A percentile compares a stretch with the other conserved stretches of the same genome.
phyloP scores from a whole-genome alignment of 257 asterid genomes.

The Asclepias syriaca region DNA sequence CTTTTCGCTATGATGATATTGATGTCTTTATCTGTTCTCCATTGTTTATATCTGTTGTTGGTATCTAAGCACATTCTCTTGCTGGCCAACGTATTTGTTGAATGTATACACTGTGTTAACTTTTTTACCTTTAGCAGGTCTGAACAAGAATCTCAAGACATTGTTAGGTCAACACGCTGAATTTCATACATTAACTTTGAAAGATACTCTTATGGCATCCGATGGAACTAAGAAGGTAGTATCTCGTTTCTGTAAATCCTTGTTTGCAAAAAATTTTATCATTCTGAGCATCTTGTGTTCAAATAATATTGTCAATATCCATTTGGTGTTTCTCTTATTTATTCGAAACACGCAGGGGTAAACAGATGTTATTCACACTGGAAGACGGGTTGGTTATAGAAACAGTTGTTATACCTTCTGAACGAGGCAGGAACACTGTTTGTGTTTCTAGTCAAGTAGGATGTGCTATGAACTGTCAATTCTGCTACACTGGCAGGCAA shows the following conservation, averaged over 20 bases:
- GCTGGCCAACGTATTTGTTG: background rate
- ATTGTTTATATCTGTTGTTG: background rate
- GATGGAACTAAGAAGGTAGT: conserved; percentile 97
- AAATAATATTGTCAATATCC: conserved; percentile 5
- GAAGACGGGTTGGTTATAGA: conserved; percentile 83
- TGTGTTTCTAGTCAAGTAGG: conserved; percentile 99
- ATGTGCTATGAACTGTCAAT: conserved; percentile 95
- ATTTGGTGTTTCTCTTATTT: conserved; percentile 52
- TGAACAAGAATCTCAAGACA: conserved; percentile 78
- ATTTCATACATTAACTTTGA: conserved; percentile 53
- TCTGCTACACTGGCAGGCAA: conserved; percentile 98
- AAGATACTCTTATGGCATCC: conserved; percentile 65
- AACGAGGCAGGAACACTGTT: conserved; percentile 82
- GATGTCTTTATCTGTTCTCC: background rate
- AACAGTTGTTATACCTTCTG: conserved; percentile 92
- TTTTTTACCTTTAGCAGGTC: conserved; percentile 42
- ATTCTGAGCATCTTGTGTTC: conserved; percentile 9
- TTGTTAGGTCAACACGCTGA: conserved; percentile 72
- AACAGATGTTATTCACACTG: conserved; percentile 85
- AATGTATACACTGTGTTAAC: background rate
- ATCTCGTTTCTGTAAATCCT: conserved; percentile 1
- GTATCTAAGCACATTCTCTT: background rate
- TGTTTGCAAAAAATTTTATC: background rate
- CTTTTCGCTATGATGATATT: background rate
- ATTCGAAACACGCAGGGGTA: conserved; percentile 65